phyloP scores from a whole-genome alignment of 495 filamentous ascomycete genomes.

The Friedmanniomyces simplex region DNA sequence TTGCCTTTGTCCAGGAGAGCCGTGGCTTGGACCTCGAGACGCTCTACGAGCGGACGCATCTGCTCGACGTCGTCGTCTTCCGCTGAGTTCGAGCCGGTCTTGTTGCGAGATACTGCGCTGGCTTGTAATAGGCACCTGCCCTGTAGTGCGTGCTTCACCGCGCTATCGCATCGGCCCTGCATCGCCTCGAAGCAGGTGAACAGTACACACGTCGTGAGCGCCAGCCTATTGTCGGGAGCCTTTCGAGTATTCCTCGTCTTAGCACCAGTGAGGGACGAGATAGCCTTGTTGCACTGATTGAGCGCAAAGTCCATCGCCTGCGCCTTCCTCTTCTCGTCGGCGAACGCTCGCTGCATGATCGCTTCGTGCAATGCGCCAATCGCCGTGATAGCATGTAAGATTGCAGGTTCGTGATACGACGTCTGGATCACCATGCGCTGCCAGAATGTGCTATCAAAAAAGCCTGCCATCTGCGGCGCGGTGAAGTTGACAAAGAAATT shows the following conservation, averaged over 20 bases:
- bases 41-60: slow-evolving; percentile 19
- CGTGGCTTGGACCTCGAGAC: slow-evolving; percentile 17
- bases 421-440: slow-evolving; percentile 19
- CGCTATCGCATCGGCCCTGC: slow-evolving; percentile 20
- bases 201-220: slow-evolving; percentile 21
- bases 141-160: slow-evolving; percentile 18
- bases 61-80: slow-evolving; percentile 17
- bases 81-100: not conserved
- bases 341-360: slow-evolving; percentile 14
- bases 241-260: not conserved
- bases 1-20: slow-evolving; percentile 19
- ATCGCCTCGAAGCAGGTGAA: slow-evolving; percentile 25
- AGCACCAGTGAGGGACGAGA: slow-evolving; percentile 3
- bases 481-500: slow-evolving; percentile 21
- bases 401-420: slow-evolving; percentile 18
- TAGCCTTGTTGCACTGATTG: slow-evolving; percentile 16
- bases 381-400: slow-evolving; percentile 22
- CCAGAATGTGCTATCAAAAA: slow-evolving; percentile 21
- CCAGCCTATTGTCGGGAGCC: slow-evolving; percentile 5
- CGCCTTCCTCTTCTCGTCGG: slow-evolving; percentile 14
- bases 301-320: slow-evolving; percentile 18
- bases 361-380: slow-evolving; percentile 22
- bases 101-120: not conserved
- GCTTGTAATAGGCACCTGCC: slow-evolving; percentile 13
- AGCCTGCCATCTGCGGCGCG: slow-evolving; percentile 21